Conservation (phyloP, 441 rosid genomes). For the Populus hybrid region DNA sequence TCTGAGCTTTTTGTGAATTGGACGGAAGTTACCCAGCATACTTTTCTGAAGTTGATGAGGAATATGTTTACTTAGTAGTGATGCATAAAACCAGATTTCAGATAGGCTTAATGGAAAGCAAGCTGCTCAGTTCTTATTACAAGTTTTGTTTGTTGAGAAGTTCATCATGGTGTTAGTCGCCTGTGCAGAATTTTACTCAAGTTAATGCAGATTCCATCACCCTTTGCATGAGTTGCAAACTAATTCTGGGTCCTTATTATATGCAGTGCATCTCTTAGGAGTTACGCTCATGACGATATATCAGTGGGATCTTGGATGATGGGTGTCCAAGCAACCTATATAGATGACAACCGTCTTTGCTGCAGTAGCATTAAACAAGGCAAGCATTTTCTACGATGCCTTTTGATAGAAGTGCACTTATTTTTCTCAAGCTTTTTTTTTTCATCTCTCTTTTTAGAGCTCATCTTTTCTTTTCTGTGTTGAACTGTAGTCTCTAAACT, state of each 20-base stretch:
- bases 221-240: not conserved
- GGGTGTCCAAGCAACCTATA: conserved; percentile 81
- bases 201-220: not conserved
- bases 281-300: conserved; percentile 80
- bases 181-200: not conserved
- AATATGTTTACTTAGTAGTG: not conserved
- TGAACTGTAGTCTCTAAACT: not conserved
- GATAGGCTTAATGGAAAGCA: not conserved
- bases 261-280: conserved; percentile 85
- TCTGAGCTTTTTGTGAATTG: not conserved
- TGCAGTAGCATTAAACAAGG: conserved; percentile 92
- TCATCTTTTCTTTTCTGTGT: not conserved
- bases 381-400: conserved; percentile 19
- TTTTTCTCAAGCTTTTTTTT: not conserved
- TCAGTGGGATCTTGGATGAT: conserved; percentile 98
- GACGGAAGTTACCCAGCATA: not conserved
- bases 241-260: not conserved
- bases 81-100: not conserved
- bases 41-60: not conserved
- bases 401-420: not conserved
- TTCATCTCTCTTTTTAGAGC: not conserved
- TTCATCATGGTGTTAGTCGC: not conserved
- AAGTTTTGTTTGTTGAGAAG: not conserved
- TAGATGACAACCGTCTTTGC: conserved; percentile 88
- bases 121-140: not conserved